Base-by-base conservation (phyloP, 139 green algal species). In the Chlorella sp. region DNA sequence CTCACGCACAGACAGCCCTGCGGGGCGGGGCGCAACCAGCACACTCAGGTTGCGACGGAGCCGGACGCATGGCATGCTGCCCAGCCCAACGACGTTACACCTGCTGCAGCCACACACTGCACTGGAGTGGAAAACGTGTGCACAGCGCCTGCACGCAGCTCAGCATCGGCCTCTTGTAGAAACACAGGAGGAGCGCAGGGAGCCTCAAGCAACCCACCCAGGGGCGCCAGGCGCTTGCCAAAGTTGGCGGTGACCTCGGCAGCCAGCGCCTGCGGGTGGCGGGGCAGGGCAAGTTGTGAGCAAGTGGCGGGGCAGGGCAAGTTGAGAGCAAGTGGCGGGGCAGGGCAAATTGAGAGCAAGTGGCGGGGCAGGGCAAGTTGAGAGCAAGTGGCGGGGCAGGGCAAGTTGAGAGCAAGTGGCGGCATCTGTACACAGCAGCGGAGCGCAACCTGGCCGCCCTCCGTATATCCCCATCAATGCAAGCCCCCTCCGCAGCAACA, bases 161-260 rank as follows among this genome's bases (percentile, higher is more conserved):
- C 56, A 65, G 22, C 65, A 34, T 73, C n/a, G 26, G 65, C 65
- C 32, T 14, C n/a, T 73, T 24, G 5, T 7, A n/a, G n/a, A n/a
- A n/a, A n/a, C n/a, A n/a, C n/a, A n/a, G n/a, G n/a, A n/a, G n/a
- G n/a, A n/a, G n/a, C n/a, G n/a, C 11, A 54, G 46, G 46, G 46
- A 11, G 11, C 8, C 8, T 11, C 8, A 8, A 11, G 46, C 46
- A 36, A 67, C 95, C 81, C 64, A 94, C 95, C 96, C 41, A 99
- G 89, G 5, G 92, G 89, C 30, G 83, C 89, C 56, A 99, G 92
- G 11, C 97, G 80, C 84, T 94, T 94, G 36, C 81, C 80, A 86
- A 99, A 99, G 74, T 95, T 94, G 44, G 87, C 78, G 0, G 96
- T 93, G n/a, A 95, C 91, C 87, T 99, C 96, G 11, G 94, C 96